Conservation (phyloP, 345 rosid genomes). For the Salix exigua region DNA sequence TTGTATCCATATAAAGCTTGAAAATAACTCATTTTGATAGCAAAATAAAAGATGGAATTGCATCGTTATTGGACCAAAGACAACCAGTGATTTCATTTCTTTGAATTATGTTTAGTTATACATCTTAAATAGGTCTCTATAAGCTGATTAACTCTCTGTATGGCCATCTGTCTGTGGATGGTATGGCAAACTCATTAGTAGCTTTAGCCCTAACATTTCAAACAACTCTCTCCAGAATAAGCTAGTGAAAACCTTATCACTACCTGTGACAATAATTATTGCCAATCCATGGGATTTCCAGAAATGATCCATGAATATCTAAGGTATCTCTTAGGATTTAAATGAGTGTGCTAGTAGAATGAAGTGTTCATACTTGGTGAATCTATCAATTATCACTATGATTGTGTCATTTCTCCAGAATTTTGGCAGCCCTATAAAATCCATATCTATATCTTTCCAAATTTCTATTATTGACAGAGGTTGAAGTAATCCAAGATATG, state of each 20-base stretch:
- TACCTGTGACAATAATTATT: background rate
- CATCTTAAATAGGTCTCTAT: background rate
- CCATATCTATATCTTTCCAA: too few relatives aligned
- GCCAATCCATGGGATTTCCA: background rate
- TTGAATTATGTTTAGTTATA: background rate
- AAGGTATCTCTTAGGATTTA: background rate
- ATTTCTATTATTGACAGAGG: too few relatives aligned
- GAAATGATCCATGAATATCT: background rate
- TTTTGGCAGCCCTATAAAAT: too few relatives aligned
- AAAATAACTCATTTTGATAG: background rate
- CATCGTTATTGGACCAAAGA: background rate
- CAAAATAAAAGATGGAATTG: background rate
- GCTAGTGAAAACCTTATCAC: background rate
- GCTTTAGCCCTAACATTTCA: background rate
- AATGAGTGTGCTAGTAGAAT: background rate
- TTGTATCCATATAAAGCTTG: background rate
- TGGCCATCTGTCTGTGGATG: background rate
- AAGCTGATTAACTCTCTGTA: background rate
- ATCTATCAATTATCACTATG: too few relatives aligned
- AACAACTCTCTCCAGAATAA: background rate
- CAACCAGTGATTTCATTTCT: background rate
- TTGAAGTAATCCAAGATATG: too few relatives aligned
- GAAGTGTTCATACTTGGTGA: background rate
- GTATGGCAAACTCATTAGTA: background rate
- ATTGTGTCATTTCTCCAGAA: too few relatives aligned